These are phyloP conservation scores for Drosera spatulata DNA, from an alignment of 179 eudicot species.

Conservation along the genomic window DNA sequence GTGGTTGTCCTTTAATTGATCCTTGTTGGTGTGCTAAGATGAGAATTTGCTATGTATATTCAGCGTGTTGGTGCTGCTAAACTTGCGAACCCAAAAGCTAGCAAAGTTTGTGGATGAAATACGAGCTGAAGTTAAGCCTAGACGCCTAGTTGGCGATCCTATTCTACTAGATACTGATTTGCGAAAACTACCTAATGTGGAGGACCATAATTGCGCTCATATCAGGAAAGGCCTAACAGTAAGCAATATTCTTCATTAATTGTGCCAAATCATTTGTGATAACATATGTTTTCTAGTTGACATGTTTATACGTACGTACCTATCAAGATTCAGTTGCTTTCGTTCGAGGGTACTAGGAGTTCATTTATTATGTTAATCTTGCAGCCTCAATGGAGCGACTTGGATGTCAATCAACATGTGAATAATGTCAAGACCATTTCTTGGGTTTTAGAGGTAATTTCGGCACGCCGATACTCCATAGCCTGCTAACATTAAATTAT, in stretches of 20 bases:
- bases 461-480: too few species aligned
- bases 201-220: neutral
- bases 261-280: neutral
- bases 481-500: neutral
- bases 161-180: neutral
- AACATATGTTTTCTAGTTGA: neutral
- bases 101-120: slow-evolving; percentile 54
- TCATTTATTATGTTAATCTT: neutral
- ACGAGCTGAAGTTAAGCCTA: slow-evolving; percentile 40
- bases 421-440: slow-evolving; percentile 46
- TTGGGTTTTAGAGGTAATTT: slow-evolving; percentile 55
- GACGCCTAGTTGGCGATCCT: slow-evolving; percentile 13
- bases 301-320: slow-evolving; percentile 4
- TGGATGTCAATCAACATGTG: slow-evolving; percentile 40
- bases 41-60: neutral
- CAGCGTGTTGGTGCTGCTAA: slow-evolving; percentile 59
- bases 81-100: slow-evolving; percentile 41
- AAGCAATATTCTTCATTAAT: neutral
- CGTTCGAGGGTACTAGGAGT: neutral
- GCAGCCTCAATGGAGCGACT: neutral
- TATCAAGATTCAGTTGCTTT: neutral
- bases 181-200: neutral
- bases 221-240: slow-evolving; percentile 3
- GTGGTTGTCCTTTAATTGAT: neutral
- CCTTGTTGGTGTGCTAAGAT: neutral